Conservation (phyloP, 257 asterid genomes). For the Agastache rugosa region DNA sequence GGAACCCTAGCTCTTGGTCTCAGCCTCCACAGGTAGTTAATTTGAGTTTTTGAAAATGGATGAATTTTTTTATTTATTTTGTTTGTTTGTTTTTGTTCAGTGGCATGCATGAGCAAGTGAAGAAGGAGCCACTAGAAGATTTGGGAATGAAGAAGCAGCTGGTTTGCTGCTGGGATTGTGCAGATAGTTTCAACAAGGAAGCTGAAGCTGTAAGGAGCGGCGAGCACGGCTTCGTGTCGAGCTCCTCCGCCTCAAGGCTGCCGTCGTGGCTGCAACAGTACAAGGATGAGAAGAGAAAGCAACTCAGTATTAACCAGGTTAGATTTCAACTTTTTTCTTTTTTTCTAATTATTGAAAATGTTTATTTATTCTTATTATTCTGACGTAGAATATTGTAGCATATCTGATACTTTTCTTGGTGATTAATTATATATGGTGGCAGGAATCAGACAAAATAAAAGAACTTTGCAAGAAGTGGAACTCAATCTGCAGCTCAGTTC, state of each 20-base stretch:
- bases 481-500: conserved; percentile 80
- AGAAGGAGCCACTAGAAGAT: conserved; percentile 53
- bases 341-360: not conserved
- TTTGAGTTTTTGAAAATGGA: no score
- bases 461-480: conserved; percentile 91
- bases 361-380: not conserved
- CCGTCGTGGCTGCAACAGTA: conserved; percentile 89
- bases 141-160: conserved; percentile 67
- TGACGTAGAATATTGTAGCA: not conserved
- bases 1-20: conserved; percentile 69
- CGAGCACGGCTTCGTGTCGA: conserved; percentile 35
- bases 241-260: conserved; percentile 57
- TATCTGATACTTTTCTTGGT: conserved; percentile 32
- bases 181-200: conserved; percentile 68
- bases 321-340: not conserved
- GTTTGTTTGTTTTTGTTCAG: conserved; percentile 19
- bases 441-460: conserved; percentile 66
- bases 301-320: conserved; percentile 52
- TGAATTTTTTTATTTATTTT: no score
- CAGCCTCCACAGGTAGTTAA: conserved; percentile 63
- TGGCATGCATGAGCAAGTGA: conserved; percentile 50
- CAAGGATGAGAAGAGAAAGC: conserved; percentile 59
- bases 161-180: conserved; percentile 76
- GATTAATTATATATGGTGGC: conserved; percentile 1
- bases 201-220: conserved; percentile 48